These are phyloP conservation scores for Pilasporangium apinafurcum DNA, from an alignment of 352 stramenopile genomes.

Conservation along the genomic window DNA sequence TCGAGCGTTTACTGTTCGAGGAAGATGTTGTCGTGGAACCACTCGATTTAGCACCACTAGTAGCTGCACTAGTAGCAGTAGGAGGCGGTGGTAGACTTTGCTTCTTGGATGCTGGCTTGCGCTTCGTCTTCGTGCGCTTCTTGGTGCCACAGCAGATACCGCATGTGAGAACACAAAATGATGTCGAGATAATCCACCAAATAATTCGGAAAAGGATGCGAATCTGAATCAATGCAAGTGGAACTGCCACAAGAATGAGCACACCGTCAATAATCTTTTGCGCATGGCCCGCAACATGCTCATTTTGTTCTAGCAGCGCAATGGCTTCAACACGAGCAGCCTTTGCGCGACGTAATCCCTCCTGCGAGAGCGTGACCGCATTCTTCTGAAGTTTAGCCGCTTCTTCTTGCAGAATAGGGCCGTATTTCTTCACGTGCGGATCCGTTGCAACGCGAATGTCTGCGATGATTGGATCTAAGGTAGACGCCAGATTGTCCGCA, in stretches of 20 bases:
- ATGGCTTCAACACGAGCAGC: conserved; percentile 43
- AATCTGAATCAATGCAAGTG: conserved; percentile 40
- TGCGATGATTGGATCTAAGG: conserved; percentile 48
- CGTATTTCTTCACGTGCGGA: conserved; percentile 52
- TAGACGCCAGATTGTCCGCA: conserved; percentile 53
- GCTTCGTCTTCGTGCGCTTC: conserved; percentile 33
- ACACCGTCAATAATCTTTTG: conserved; percentile 63
- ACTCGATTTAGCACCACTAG: no score
- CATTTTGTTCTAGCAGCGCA: conserved; percentile 47
- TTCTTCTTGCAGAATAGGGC: conserved; percentile 43
- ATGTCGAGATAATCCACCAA: conserved; percentile 54
- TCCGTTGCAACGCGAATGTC: conserved; percentile 40
- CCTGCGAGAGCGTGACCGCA: conserved; percentile 30
- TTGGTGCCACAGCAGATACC: conserved; percentile 49
- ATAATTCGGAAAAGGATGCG: conserved; percentile 38
- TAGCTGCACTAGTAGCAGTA: no score
- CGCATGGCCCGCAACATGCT: conserved; percentile 44
- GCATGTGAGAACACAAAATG: conserved; percentile 39
- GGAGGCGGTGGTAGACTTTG: no score
- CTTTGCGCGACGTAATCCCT: conserved; percentile 36
- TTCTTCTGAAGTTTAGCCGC: conserved; percentile 26
- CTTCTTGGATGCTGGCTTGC: conserved; percentile 22
- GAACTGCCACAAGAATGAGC: conserved; percentile 35
- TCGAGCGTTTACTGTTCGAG: no score
- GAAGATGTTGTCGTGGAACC: no score